Evolutionary conservation across 305 asterid species (phyloP).

Genomic region (Euphrasia arctica): DNA sequence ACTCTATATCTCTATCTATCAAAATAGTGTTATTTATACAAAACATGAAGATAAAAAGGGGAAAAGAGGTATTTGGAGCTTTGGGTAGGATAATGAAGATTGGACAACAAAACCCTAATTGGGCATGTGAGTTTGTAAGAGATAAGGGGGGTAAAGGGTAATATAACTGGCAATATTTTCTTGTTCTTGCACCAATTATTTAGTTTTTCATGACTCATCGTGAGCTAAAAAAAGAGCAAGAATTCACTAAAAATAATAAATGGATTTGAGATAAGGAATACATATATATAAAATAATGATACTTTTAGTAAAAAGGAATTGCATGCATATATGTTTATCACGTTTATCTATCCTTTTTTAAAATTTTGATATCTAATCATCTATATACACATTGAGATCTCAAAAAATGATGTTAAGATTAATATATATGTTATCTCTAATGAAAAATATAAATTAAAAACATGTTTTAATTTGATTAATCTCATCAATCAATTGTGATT

Average conservation of each 20-base stretch:
- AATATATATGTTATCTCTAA: too few relatives aligned
- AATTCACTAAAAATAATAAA: not conserved
- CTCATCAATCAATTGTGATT: conserved; percentile 1
- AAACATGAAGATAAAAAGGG: conserved; percentile 30
- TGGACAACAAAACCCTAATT: conserved; percentile 29
- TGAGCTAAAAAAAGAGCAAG: not conserved
- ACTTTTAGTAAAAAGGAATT: not conserved
- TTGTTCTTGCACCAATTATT: not conserved
- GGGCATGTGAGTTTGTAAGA: conserved; percentile 9
- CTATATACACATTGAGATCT: not conserved
- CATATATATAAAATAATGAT: not conserved
- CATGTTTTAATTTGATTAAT: too few relatives aligned
- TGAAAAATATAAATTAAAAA: too few relatives aligned
- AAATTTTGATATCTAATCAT: not conserved
- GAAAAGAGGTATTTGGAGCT: not conserved
- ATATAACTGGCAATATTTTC: not conserved
- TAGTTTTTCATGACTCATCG: conserved; percentile 17
- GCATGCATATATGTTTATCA: conserved; percentile 11
- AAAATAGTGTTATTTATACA: conserved; percentile 14
- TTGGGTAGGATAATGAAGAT: conserved; percentile 16
- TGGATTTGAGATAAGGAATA: conserved; percentile 27
- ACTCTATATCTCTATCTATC: too few relatives aligned
- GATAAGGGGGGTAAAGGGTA: conserved; percentile 25
- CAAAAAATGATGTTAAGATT: too few relatives aligned
- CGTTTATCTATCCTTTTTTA: conserved; percentile 2